Conservation (phyloP, 345 rosid species). For the Euclidium syriacum region DNA sequence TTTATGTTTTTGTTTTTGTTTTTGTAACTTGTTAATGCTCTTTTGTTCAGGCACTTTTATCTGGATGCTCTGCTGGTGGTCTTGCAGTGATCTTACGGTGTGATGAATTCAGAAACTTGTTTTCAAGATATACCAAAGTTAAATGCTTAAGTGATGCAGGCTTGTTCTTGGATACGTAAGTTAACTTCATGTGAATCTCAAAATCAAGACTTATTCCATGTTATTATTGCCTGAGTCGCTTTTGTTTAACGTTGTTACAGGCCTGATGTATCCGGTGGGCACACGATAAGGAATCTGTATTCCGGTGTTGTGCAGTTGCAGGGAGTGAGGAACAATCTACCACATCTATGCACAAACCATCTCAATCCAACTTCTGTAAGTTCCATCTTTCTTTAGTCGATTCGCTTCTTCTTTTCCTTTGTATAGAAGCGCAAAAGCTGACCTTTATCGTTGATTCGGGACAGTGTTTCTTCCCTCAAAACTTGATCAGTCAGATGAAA, state of each 20-base stretch:
- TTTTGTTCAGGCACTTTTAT: slow-evolving; percentile 83
- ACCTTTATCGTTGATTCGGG: background rate
- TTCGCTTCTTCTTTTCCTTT: background rate
- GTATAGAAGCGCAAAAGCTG: background rate
- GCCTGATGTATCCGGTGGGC: slow-evolving; percentile 83
- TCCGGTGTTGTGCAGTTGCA: slow-evolving; percentile 72
- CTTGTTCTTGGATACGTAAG: slow-evolving; percentile 86
- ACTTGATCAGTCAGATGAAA: slow-evolving; percentile 57
- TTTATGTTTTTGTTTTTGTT: background rate
- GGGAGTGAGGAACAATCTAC: slow-evolving; percentile 62
- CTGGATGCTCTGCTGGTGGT: slow-evolving; percentile 98
- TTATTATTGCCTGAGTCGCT: background rate
- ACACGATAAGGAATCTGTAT: slow-evolving; percentile 64
- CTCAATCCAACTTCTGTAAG: slow-evolving; percentile 82
- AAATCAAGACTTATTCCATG: background rate
- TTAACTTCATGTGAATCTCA: background rate
- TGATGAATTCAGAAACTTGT: slow-evolving; percentile 72
- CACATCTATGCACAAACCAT: slow-evolving; percentile 61
- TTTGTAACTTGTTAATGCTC: background rate
- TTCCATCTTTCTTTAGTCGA: background rate
- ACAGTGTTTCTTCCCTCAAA: slow-evolving; percentile 98
- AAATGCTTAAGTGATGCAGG: slow-evolving; percentile 98
- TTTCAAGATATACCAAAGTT: slow-evolving; percentile 54
- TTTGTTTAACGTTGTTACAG: slow-evolving; percentile 36
- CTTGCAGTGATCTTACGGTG: slow-evolving; percentile 81